Base-by-base conservation (phyloP, 1,284 basidiomycete species). In the Cyathus pygmaeus region DNA sequence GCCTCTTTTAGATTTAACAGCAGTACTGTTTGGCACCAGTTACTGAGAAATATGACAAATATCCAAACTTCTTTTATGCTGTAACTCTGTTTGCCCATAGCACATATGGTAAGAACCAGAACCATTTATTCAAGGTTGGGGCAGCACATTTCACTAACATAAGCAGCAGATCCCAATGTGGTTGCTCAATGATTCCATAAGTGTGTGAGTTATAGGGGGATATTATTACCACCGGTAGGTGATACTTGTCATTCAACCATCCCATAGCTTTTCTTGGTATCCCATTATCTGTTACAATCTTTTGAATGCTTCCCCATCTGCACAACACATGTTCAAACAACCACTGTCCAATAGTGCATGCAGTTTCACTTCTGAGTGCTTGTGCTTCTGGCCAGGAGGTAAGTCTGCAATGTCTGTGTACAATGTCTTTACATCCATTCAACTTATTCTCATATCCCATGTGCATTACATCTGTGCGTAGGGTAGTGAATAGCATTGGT, bases 221-320 rank as follows among this genome's bases (percentile, higher is more conserved):
- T 6, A 76, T 76, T 31, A 53, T 47, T 3, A 74, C 63, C 19
- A 54, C 59, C 24, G 54, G 55, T n/a, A 69, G 67, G 0, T 59
- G 53, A 53, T 66, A 68, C 30, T 65, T 68, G 50, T 67, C 58
- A 39, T 54, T 49, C 1, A 75, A 36, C 53, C 63, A 60, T 33
- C 55, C 30, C 11, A 68, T 29, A 0, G 71, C 60, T 15, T 50
- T 54, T 6, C 56, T 49, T 3, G 71, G 67, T 11, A 60, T 21
- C 13, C 77, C 72, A 65, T 79, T 79, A 52, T 80, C 77, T 0
- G 76, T 80, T 1, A 76, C 71, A 6, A 81, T 76, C 42, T 69
- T 60, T 19, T 47, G n/a, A 0, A 76, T 24, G 1, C 63, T 55
- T 9, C 78, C 78, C 71, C 77, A 79, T 36, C 72, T 52, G 53